Conservation (phyloP, 345 rosid species). For the Leavenworthia alabamica region DNA sequence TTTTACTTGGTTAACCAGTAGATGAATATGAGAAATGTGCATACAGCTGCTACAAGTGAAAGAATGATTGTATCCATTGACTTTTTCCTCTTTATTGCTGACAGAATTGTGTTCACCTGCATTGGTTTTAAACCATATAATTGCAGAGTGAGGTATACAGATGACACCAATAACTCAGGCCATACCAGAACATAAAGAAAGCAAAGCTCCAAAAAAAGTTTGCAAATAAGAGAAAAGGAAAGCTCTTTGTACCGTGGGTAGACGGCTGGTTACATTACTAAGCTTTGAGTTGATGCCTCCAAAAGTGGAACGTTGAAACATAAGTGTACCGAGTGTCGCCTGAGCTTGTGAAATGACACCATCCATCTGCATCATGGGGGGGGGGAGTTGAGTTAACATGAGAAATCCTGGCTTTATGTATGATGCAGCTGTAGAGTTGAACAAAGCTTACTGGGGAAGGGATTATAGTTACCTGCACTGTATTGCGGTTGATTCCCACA, state of each 20-base stretch:
- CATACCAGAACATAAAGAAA: neutral
- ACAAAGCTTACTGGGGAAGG: neutral
- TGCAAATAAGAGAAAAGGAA: neutral
- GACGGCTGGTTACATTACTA: conserved; percentile 82
- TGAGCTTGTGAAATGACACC: conserved; percentile 94
- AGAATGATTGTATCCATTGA: conserved; percentile 91
- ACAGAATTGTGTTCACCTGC: conserved; percentile 81
- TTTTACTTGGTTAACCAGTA: conserved; percentile 89
- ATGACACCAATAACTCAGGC: neutral
- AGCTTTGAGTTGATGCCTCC: conserved; percentile 95
- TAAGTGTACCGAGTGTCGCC: conserved; percentile 80
- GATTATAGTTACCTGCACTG: conserved; percentile 58
- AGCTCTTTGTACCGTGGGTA: conserved; percentile 63
- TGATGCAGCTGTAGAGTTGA: neutral
- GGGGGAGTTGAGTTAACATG: neutral
- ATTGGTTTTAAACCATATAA: conserved; percentile 16
- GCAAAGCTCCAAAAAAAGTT: neutral
- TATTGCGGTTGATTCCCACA: conserved; percentile 66
- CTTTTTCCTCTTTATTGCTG: conserved; percentile 89
- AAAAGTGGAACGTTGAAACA: conserved; percentile 81
- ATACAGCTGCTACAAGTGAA: conserved; percentile 88
- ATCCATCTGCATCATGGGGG: conserved; percentile 56
- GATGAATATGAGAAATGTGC: conserved; percentile 86
- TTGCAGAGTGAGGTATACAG: conserved; percentile 1
- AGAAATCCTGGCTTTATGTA: neutral